Percentiles rank a stretch among this genome's conserved stretches.
Conservation (phyloP, 345 rosid genomes). For the Hibiscus tridactylites region DNA sequence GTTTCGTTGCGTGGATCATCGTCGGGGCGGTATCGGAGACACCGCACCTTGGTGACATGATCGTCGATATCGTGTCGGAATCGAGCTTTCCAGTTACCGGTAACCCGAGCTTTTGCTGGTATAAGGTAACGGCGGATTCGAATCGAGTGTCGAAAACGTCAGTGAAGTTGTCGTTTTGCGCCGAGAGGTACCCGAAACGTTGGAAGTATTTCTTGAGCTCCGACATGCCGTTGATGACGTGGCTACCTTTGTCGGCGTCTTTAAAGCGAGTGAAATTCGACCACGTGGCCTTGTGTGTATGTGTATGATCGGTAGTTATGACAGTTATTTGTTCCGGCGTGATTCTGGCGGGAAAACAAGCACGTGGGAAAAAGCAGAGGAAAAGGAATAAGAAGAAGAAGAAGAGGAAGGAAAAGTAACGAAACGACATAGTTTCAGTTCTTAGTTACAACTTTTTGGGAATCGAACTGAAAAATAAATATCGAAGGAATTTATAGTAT, state of each 20-base stretch:
- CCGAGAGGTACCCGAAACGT: constrained; percentile 67
- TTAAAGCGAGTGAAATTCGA: constrained; percentile 51
- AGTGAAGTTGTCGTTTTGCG: constrained; percentile 22
- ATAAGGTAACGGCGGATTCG: constrained; percentile 41
- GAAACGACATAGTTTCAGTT: constrained; percentile 24
- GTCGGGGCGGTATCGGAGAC: constrained; percentile 33
- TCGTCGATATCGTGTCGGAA: constrained; percentile 42
- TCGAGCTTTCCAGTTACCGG: constrained; percentile 63
- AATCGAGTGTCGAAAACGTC: constrained; percentile 53
- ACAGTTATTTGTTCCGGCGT: constrained; percentile 29
- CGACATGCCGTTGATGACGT: constrained; percentile 58
- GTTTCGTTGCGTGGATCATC: constrained; percentile 32
- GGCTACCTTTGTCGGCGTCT: constrained; percentile 58
- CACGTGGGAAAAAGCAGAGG: constrained; percentile 20
- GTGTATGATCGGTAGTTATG: constrained; percentile 12
- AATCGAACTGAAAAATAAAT: neutral
- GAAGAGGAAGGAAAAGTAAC: constrained; percentile 22
- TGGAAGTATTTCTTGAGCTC: constrained; percentile 75
- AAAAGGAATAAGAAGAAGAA: constrained; percentile 12
- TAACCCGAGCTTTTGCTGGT: constrained; percentile 60
- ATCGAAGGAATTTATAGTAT: neutral
- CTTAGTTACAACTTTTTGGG: constrained; percentile 1
- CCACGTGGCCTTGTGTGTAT: constrained; percentile 53
- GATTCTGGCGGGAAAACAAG: constrained; percentile 36
- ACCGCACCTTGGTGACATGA: constrained; percentile 81